A percentile compares a stretch with the other conserved stretches of the same genome.
These are phyloP conservation scores for Styphnolobium japonicum DNA, from an alignment of 306 rosid species.

Conservation along the genomic window DNA sequence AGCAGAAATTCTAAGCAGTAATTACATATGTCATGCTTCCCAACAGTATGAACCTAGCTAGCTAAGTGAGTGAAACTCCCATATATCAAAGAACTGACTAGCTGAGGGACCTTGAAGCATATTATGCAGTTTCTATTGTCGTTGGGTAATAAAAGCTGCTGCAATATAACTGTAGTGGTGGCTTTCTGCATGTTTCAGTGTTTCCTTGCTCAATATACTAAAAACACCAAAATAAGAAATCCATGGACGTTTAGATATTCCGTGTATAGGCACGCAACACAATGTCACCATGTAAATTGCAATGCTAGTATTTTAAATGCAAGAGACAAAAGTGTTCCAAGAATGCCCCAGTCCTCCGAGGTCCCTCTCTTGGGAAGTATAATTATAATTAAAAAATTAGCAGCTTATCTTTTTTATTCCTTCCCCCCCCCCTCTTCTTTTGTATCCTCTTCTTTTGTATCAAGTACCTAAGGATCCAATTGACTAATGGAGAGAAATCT, in stretches of 20 bases:
- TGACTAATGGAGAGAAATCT: neutral
- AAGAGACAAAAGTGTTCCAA: neutral
- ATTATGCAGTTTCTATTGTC: neutral
- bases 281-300: too few species aligned
- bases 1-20: conserved; percentile 13
- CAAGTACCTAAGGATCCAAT: neutral
- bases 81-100: neutral
- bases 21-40: conserved; percentile 11
- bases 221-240: neutral
- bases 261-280: neutral
- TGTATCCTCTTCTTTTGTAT: too few species aligned
- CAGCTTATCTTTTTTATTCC: neutral
- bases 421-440: too few species aligned
- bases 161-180: neutral
- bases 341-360: neutral
- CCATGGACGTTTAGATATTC: neutral
- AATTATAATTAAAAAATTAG: neutral
- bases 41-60: neutral
- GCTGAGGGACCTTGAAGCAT: neutral
- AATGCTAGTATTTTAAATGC: neutral
- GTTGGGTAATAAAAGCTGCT: neutral
- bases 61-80: neutral
- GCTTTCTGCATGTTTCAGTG: neutral
- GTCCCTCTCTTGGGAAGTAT: neutral
- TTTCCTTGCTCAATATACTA: neutral